These are phyloP conservation scores for Halophytophthora polymorphica DNA, from an alignment of 352 stramenopile genomes.

Conservation along the genomic window DNA sequence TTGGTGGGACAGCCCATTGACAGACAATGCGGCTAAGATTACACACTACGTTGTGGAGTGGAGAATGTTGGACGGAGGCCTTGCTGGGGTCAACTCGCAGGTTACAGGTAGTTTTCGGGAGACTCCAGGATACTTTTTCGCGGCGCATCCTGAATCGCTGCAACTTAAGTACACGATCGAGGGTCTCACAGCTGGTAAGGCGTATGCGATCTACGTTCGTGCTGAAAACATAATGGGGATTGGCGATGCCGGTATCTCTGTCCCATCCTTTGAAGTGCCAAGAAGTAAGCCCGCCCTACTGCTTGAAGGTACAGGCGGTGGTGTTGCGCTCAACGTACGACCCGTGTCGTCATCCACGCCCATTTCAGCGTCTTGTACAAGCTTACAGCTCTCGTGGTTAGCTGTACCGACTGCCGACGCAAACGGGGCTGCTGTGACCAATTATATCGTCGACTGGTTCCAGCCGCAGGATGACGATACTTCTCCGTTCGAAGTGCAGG, in stretches of 20 bases:
- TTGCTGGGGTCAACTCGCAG: background rate
- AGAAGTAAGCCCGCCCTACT: slow-evolving; percentile 50
- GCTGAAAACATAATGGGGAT: slow-evolving; percentile 80
- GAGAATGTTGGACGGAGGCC: slow-evolving; percentile 32
- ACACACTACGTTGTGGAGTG: slow-evolving; percentile 90
- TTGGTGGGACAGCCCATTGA: slow-evolving; percentile 84
- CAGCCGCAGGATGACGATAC: slow-evolving; percentile 29
- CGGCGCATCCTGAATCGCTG: slow-evolving; percentile 40
- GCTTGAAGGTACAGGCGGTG: slow-evolving; percentile 34
- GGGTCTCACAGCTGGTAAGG: slow-evolving; percentile 33
- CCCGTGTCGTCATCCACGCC: slow-evolving; percentile 23
- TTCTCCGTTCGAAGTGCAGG: slow-evolving; percentile 54
- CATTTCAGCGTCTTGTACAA: slow-evolving; percentile 16
- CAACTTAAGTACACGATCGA: slow-evolving; percentile 72
- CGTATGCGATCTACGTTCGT: slow-evolving; percentile 53
- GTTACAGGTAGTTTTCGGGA: slow-evolving; percentile 32
- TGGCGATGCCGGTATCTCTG: slow-evolving; percentile 20
- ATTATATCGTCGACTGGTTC: slow-evolving; percentile 79
- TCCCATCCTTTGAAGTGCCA: slow-evolving; percentile 59
- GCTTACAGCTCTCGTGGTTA: slow-evolving; percentile 58
- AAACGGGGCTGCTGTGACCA: slow-evolving; percentile 51
- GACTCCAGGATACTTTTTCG: slow-evolving; percentile 40
- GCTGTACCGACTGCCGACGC: slow-evolving; percentile 13
- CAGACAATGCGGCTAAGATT: slow-evolving; percentile 78
- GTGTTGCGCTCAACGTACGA: slow-evolving; percentile 56